phyloP scores from a whole-genome alignment of 2,329 filamentous ascomycete genomes.

The Pestalotiopsis sp. region DNA sequence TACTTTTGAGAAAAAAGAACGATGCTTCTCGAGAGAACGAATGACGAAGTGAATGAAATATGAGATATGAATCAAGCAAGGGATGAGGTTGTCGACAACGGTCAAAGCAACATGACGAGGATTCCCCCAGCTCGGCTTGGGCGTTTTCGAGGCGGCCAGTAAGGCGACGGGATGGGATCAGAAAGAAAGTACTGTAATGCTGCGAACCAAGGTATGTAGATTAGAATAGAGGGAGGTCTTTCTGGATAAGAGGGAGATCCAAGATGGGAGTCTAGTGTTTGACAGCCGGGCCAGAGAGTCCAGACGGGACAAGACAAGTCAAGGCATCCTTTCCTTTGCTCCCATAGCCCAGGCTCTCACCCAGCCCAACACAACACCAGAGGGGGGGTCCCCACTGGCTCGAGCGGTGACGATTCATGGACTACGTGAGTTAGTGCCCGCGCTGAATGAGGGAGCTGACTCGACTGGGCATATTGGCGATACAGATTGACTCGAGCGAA shows the following conservation, averaged over 20 bases:
- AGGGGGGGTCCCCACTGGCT: background rate
- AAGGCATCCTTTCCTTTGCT: background rate
- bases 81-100: background rate
- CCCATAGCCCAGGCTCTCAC: background rate
- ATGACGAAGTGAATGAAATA: background rate
- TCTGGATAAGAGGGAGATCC: background rate
- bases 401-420: constrained; percentile 11
- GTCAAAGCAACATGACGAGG: background rate
- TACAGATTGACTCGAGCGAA: background rate
- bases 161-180: background rate
- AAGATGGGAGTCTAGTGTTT: background rate
- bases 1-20: background rate
- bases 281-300: background rate
- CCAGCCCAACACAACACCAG: background rate
- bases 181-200: background rate
- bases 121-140: background rate
- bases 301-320: background rate
- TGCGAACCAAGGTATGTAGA: background rate
- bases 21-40: background rate
- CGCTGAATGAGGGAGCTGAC: constrained; percentile 2
- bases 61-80: background rate
- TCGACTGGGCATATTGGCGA: background rate
- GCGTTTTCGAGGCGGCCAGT: background rate
- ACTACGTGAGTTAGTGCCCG: constrained; percentile 8
- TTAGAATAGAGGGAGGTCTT: background rate